phyloP scores from a whole-genome alignment of 768 basidiomycete genomes.

The Kwoniella sp. region DNA sequence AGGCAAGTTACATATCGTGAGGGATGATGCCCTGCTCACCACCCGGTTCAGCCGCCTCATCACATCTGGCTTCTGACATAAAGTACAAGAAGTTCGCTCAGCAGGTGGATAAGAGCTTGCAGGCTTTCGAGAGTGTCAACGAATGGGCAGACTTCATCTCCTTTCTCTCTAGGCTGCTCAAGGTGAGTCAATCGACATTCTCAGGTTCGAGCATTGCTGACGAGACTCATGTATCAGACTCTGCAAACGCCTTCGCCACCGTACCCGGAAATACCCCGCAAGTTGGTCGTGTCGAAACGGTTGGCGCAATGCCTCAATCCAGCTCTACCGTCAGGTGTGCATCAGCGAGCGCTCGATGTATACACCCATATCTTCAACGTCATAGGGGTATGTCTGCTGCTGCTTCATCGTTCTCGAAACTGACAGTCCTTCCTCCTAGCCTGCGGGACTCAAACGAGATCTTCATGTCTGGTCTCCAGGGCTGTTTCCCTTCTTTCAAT shows the following conservation, averaged over 20 bases:
- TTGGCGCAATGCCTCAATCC: conserved; percentile 95
- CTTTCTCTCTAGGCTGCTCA: conserved; percentile 87
- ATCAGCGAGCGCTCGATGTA: conserved; percentile 92
- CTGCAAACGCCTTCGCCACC: conserved; percentile 81
- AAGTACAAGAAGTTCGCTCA: conserved; percentile 91
- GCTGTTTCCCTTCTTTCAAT: conserved; percentile 97
- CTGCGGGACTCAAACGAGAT: conserved; percentile 79
- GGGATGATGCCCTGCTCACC: neutral
- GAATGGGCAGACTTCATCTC: conserved; percentile 99
- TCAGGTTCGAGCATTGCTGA: neutral
- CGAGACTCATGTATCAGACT: conserved; percentile 59
- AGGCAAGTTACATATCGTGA: conserved; percentile 19
- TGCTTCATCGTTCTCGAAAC: conserved; percentile 3
- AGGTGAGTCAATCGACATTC: conserved; percentile 55
- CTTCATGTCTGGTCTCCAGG: conserved; percentile 91
- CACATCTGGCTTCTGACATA: conserved; percentile 58
- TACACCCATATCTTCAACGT: conserved; percentile 85
- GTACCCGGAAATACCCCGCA: conserved; percentile 93
- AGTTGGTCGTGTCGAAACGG: conserved; percentile 88
- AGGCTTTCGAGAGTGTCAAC: conserved; percentile 88
- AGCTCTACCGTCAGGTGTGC: conserved; percentile 93
- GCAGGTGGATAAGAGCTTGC: conserved; percentile 87
- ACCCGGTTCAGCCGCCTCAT: conserved; percentile 23
- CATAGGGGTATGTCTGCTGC: conserved; percentile 65
- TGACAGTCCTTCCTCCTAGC: conserved; percentile 53